Percentiles rank a stretch among this genome's conserved stretches.
Conservation (phyloP, 1,284 basidiomycete genomes). For the Ustilago sp. region DNA sequence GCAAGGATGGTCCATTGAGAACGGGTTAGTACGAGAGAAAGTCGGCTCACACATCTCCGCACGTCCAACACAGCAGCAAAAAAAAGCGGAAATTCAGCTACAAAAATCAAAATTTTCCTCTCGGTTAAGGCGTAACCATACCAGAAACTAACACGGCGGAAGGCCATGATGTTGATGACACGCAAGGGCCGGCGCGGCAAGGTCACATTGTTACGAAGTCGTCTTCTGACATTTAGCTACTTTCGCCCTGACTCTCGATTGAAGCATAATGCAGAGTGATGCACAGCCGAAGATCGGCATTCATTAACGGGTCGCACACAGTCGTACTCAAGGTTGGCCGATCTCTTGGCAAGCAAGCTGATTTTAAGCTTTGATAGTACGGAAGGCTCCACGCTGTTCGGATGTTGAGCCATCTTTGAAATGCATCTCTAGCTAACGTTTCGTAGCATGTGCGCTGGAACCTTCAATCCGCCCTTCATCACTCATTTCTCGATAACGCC, state of each 20-base stretch:
- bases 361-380: neutral
- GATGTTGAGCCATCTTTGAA: too few relatives aligned
- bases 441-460: neutral
- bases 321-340: neutral
- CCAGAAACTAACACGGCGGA: neutral
- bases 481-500: neutral
- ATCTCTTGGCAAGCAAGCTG: neutral
- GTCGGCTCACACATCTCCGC: slow-evolving; percentile 24
- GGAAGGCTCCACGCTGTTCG: neutral
- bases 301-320: neutral
- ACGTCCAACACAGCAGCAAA: neutral
- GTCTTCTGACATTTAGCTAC: neutral
- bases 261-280: neutral
- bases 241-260: neutral
- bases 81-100: neutral
- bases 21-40: neutral
- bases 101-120: slow-evolving; percentile 1
- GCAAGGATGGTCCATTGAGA: neutral
- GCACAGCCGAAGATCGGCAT: slow-evolving; percentile 2
- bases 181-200: neutral
- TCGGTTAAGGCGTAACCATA: neutral
- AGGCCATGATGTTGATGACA: neutral
- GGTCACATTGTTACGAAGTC: slow-evolving; percentile 5
- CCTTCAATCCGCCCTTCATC: neutral
- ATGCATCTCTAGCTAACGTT: neutral